phyloP scores from a whole-genome alignment of 768 basidiomycete species.

The Artomyces pyxidatus region DNA sequence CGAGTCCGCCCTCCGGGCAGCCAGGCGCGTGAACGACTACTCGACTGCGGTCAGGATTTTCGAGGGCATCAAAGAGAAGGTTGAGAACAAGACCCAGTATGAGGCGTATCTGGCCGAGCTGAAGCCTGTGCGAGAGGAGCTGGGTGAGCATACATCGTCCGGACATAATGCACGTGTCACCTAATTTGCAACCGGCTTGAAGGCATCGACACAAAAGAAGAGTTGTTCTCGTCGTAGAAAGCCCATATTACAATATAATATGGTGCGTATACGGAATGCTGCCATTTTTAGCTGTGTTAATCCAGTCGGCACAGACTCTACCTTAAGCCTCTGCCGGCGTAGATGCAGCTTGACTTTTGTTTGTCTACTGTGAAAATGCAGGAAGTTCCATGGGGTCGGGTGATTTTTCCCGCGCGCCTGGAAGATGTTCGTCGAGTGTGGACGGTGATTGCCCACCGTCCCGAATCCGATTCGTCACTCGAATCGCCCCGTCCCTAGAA shows the following conservation, averaged over 20 bases:
- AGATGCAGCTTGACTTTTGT: background rate
- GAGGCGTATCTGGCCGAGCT: conserved; percentile 89
- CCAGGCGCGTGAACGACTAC: conserved; percentile 92
- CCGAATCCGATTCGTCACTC: no score
- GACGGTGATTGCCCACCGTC: no score
- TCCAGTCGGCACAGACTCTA: no score
- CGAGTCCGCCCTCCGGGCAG: conserved; percentile 81
- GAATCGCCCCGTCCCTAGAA: no score
- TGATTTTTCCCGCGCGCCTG: no score
- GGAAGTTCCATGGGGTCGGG: background rate
- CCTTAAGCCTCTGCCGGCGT: no score
- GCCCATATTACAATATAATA: conserved; percentile 7
- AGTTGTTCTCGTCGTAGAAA: conserved; percentile 44
- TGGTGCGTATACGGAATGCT: background rate
- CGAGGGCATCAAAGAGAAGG: conserved; percentile 95
- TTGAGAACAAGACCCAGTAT: conserved; percentile 95
- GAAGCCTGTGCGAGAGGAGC: conserved; percentile 80
- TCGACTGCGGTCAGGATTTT: conserved; percentile 94
- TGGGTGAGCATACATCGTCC: conserved; percentile 51
- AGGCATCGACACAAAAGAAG: conserved; percentile 60
- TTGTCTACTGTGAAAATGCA: background rate
- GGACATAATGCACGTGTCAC: background rate
- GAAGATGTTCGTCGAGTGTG: no score
- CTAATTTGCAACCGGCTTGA: conserved; percentile 1
- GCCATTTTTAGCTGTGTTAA: background rate